phyloP scores from a whole-genome alignment of 164 flowering plant genomes.

The Vitis riparia region DNA sequence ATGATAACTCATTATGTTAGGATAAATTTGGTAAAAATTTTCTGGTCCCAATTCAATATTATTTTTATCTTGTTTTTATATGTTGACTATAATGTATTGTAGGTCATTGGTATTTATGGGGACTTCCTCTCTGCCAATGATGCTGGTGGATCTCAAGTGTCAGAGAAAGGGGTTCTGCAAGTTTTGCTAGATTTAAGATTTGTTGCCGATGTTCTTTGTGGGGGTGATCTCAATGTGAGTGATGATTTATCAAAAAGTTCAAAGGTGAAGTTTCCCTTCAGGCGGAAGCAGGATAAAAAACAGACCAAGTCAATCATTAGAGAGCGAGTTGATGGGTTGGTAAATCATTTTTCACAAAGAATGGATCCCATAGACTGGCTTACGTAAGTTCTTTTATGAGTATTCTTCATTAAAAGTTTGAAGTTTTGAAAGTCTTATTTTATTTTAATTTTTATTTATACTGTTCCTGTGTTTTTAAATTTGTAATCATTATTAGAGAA shows the following conservation, averaged over 20 bases:
- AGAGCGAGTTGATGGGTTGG: conserved; percentile 47
- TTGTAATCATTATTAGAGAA: neutral
- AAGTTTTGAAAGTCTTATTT: neutral
- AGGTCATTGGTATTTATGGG: conserved; percentile 69
- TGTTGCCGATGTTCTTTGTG: conserved; percentile 75
- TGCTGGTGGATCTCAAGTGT: conserved; percentile 43
- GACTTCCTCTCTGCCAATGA: conserved; percentile 56
- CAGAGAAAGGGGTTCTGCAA: conserved; percentile 91
- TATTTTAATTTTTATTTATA: neutral
- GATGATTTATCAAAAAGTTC: conserved; percentile 43
- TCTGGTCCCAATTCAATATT: neutral
- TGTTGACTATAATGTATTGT: neutral
- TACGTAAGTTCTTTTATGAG: conserved; percentile 59
- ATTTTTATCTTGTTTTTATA: too few relatives aligned
- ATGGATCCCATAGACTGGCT: conserved; percentile 99
- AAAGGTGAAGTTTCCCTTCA: conserved; percentile 43
- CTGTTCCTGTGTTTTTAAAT: neutral
- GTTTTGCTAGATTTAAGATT: conserved; percentile 80
- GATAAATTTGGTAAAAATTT: neutral
- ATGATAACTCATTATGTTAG: neutral
- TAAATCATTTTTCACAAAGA: conserved; percentile 58
- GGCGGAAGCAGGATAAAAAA: conserved; percentile 59
- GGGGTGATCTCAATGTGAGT: conserved; percentile 53
- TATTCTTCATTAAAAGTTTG: neutral
- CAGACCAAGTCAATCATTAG: conserved; percentile 41